phyloP scores from a whole-genome alignment of 805 yeast genomes.

The Kuraishia capsulata region DNA sequence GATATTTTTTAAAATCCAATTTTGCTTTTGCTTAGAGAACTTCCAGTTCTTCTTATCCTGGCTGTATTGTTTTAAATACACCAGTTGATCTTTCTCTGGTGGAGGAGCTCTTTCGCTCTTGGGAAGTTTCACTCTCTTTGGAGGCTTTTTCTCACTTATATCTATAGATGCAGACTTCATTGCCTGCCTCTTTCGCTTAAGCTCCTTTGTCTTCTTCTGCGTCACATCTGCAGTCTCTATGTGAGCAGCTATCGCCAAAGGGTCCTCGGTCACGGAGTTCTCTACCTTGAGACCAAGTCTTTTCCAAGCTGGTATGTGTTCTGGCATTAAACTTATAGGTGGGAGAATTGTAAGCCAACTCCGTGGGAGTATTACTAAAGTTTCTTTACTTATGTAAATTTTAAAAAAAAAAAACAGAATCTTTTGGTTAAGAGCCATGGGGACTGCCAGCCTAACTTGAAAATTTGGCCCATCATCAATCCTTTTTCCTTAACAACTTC shows the following conservation, averaged over 20 bases:
- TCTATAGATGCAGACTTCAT: conserved; percentile 18
- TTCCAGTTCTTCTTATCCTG: conserved; percentile 62
- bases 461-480: too few relatives aligned
- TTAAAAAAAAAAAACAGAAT: too few relatives aligned
- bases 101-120: conserved; percentile 61
- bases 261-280: conserved; percentile 34
- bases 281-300: conserved; percentile 60
- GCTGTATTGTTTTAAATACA: conserved; percentile 49
- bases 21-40: conserved; percentile 79
- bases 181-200: conserved; percentile 22
- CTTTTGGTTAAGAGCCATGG: too few relatives aligned
- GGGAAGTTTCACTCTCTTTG: conserved; percentile 64
- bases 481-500: too few relatives aligned
- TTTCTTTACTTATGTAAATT: too few relatives aligned
- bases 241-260: conserved; percentile 31
- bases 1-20: conserved; percentile 69
- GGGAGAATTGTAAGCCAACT: too few relatives aligned
- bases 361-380: too few relatives aligned
- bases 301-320: conserved; percentile 74
- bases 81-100: conserved; percentile 70
- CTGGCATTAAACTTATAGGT: too few relatives aligned
- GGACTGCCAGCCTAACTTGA: too few relatives aligned
- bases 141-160: conserved; percentile 42
- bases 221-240: conserved; percentile 32
- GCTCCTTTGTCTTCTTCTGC: conserved; percentile 31